Evolutionary conservation across 805 yeast species (phyloP), one percentile per base, ranked within the genome.

Genomic region (Wickerhamiella cacticola): DNA sequence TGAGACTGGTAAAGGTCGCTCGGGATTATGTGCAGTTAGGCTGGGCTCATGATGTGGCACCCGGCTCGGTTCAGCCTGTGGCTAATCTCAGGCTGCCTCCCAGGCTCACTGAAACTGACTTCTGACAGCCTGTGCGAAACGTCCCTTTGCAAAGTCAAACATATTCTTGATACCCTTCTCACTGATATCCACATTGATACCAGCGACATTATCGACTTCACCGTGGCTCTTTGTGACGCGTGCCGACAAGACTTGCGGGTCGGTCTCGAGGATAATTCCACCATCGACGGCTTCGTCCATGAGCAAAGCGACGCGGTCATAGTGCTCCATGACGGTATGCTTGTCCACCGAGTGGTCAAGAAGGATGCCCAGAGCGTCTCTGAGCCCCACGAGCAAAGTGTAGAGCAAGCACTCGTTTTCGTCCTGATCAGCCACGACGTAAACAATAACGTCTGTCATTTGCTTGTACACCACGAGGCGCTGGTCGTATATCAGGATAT

Each of bases 281-380:
- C 88, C 94, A 62, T 92, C 98, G 44, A 92, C 71, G 8, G 94
- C 74, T 66, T 92, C 97, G 64, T 92, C 98, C 39, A 88, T 75
- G 3, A 94, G 84, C 63, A 92, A 73, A 39, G 85, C 71, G 33
- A 87, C 81, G 71, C 84, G 72, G 65, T 92, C 98, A 62, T 81
- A 92, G 62, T 80, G 76, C 54, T 84, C 95, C 57, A 79, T 74
- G 41, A 89, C 68, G 2, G 88, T 75, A 55, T 79, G 73, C 63
- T 79, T 84, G 65, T 92, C 97, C 53, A 88, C 69, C 12, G 82
- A 71, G 52, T 68, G 63, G 48, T 74, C 77, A 52, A 88, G 69
- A 44, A 88, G 73, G 50, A 84, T 77, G 55, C 82, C 89, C 52
- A 92, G 68, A 10, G 95, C 82, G 53, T 87, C 95, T 55, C 75